Evolutionary conservation across 176 grass and related monocot genomes (phyloP).

Genomic region (Rhynchospora pubera): DNA sequence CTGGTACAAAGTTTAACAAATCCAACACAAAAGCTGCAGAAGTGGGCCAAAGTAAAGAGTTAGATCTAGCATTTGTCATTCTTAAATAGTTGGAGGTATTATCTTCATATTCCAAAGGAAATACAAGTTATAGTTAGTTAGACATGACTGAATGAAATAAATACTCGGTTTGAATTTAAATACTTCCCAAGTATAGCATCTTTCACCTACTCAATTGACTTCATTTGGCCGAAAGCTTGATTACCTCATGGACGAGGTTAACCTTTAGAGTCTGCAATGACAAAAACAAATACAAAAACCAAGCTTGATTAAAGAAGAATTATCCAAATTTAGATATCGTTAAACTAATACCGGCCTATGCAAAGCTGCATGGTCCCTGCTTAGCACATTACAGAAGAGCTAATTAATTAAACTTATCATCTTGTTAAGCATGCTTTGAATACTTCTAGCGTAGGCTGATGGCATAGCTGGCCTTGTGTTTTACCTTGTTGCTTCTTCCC

Average conservation of each 20-base stretch:
- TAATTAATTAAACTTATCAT: conserved; percentile 11
- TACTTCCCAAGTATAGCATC: neutral
- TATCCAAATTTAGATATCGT: conserved; percentile 12
- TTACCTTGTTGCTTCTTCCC: neutral
- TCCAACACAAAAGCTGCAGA: neutral
- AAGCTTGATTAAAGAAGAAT: conserved; percentile 14
- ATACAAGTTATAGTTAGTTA: neutral
- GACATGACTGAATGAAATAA: neutral
- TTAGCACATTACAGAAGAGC: neutral
- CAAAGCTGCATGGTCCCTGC: neutral
- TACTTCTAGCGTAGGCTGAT: neutral
- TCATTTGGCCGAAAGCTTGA: conserved; percentile 7
- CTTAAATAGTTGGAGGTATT: neutral
- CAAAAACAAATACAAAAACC: neutral
- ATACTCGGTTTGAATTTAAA: neutral
- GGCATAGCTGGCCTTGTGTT: neutral
- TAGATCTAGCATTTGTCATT: neutral
- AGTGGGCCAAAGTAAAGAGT: neutral
- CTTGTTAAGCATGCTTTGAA: conserved; percentile 4
- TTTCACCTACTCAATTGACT: conserved; percentile 17
- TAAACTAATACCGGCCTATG: conserved; percentile 17
- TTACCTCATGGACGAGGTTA: neutral
- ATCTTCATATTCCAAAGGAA: neutral
- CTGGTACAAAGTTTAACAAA: conserved; percentile 6
- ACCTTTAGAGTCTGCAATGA: neutral